Evolutionary conservation across 169 alveolate species (phyloP).

Genomic region (Plasmodium cynomolgi): DNA sequence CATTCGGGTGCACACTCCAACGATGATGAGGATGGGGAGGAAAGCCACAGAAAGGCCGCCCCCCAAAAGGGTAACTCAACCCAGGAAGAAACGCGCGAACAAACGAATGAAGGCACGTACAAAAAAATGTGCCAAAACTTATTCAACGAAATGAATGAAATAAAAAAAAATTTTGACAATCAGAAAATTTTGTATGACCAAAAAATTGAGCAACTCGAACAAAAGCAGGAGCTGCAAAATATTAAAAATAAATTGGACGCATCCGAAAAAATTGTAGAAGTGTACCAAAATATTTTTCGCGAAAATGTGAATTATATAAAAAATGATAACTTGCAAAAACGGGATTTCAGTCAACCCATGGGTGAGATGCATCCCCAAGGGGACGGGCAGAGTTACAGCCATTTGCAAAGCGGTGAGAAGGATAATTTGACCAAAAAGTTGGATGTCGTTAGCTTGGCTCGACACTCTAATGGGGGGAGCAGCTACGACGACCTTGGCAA

Average conservation of each 20-base stretch:
- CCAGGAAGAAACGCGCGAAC: background rate
- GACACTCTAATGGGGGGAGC: background rate
- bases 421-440: background rate
- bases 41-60: background rate
- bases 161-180: conserved; percentile 58
- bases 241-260: conserved; percentile 53
- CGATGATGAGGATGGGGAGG: background rate
- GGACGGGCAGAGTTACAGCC: background rate
- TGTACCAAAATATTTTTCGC: conserved; percentile 48
- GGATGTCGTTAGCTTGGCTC: background rate
- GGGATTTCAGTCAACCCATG: background rate
- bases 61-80: background rate
- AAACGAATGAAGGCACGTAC: conserved; percentile 1
- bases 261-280: conserved; percentile 62
- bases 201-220: conserved; percentile 47
- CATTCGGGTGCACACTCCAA: background rate
- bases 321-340: conserved; percentile 2
- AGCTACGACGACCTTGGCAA: background rate
- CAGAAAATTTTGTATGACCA: conserved; percentile 27
- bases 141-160: conserved; percentile 48
- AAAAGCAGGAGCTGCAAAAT: conserved; percentile 63
- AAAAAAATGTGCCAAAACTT: conserved; percentile 25
- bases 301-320: conserved; percentile 45
- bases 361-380: background rate
- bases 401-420: background rate